phyloP scores from a whole-genome alignment of 495 filamentous ascomycete species.

The Neurospora intermedia region DNA sequence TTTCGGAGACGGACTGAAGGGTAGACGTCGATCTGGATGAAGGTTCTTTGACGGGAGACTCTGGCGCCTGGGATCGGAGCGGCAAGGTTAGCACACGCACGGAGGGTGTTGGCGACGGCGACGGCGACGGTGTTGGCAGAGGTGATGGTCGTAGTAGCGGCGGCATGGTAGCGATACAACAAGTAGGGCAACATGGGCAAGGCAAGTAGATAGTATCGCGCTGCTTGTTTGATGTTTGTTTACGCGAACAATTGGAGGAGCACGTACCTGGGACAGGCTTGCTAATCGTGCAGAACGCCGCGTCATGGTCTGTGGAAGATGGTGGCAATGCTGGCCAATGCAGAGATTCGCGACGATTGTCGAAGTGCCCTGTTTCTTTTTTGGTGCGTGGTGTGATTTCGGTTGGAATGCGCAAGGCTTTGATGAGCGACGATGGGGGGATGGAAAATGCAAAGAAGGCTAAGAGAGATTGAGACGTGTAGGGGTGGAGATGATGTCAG shows the following conservation, averaged over 20 bases:
- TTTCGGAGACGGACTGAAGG: slow-evolving; percentile 34
- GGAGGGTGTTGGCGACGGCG: slow-evolving; percentile 8
- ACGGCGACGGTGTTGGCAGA: background rate
- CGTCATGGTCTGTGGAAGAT: slow-evolving; percentile 19
- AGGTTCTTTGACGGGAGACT: slow-evolving; percentile 6
- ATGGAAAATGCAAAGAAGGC: background rate
- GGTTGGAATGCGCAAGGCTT: background rate
- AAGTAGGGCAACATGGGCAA: background rate
- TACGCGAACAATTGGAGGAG: background rate
- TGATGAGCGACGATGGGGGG: background rate
- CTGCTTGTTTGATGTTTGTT: slow-evolving; percentile 6
- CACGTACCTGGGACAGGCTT: slow-evolving; percentile 31
- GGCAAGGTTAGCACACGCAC: slow-evolving; percentile 1
- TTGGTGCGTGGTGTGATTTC: background rate
- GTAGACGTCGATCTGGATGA: slow-evolving; percentile 9
- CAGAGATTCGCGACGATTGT: background rate
- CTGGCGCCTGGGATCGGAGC: slow-evolving; percentile 7
- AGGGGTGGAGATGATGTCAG: slow-evolving; percentile 19
- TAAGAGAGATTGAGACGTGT: slow-evolving; percentile 8
- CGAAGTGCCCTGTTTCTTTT: background rate
- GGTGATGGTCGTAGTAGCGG: background rate
- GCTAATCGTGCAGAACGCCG: slow-evolving; percentile 42
- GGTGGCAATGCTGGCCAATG: background rate
- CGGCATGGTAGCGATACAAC: background rate
- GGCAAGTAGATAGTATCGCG: background rate